A percentile compares a stretch with the other conserved stretches of the same genome.
Evolutionary conservation across 2,329 filamentous ascomycete genomes (phyloP).

Genomic region (Botryotinia narcissicola): DNA sequence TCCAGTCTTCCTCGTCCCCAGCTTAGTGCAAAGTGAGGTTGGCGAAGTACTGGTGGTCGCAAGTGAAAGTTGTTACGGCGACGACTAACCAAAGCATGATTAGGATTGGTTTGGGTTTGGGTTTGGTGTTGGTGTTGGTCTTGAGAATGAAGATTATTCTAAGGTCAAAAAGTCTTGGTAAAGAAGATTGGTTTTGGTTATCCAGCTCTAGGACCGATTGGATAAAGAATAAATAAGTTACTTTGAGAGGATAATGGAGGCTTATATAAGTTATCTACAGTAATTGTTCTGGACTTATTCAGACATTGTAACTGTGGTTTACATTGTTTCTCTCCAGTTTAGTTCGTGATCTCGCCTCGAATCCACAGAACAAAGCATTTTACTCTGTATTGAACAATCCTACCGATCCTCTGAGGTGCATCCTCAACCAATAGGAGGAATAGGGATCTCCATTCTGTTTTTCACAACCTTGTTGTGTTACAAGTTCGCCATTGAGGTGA

Average conservation of each 20-base stretch:
- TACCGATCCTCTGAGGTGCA: rapidly evolving
- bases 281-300: background rate
- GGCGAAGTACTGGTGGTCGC: background rate
- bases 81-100: background rate
- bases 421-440: rapidly evolving
- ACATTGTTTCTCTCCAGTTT: background rate
- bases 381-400: too few species aligned
- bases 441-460: background rate
- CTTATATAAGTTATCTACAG: background rate
- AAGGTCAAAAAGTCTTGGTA: background rate
- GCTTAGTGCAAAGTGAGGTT: background rate
- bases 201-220: background rate
- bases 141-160: background rate
- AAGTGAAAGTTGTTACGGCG: background rate
- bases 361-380: background rate
- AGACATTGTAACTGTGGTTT: background rate
- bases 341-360: background rate
- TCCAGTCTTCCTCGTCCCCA: background rate
- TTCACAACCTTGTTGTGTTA: background rate
- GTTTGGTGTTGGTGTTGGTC: too few species aligned
- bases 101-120: background rate
- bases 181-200: background rate
- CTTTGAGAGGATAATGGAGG: rapidly evolving
- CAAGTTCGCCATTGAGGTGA: background rate
- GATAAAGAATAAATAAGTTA: background rate